Evolutionary conservation across 2,329 filamentous ascomycete species (phyloP).

Genomic region (Hyphodiscus sp.): DNA sequence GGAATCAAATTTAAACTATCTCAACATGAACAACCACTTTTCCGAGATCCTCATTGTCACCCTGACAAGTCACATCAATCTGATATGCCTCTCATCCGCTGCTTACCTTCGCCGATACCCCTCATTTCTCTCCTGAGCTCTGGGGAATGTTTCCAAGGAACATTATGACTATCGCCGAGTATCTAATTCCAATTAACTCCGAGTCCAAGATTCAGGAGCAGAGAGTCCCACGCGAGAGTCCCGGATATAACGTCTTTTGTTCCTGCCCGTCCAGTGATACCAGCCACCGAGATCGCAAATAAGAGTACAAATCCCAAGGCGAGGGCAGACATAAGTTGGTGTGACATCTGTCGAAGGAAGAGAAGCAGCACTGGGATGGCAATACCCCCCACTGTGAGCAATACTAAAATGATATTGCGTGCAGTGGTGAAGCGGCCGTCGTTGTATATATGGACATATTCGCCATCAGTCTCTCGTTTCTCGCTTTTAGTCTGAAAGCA

Average conservation of each 20-base stretch:
- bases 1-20: background rate
- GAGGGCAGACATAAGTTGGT: constrained; percentile 7
- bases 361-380: constrained; percentile 16
- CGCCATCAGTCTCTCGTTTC: constrained; percentile 5
- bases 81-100: background rate
- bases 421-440: background rate
- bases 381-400: constrained; percentile 7
- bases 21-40: background rate
- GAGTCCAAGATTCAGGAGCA: background rate
- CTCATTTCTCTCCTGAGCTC: background rate
- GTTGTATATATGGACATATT: constrained; percentile 3
- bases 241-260: background rate
- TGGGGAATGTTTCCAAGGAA: background rate
- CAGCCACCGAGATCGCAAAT: constrained; percentile 7
- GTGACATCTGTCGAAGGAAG: constrained; percentile 14
- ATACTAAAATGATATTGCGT: constrained; percentile 4
- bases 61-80: background rate
- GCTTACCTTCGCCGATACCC: background rate
- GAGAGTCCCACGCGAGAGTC: background rate
- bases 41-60: background rate
- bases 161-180: background rate
- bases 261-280: constrained; percentile 1
- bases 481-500: constrained; percentile 7
- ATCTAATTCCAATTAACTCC: background rate
- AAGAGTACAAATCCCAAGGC: constrained; percentile 8